Conservation (phyloP, 352 stramenopile species). For the Pythium biforme region DNA sequence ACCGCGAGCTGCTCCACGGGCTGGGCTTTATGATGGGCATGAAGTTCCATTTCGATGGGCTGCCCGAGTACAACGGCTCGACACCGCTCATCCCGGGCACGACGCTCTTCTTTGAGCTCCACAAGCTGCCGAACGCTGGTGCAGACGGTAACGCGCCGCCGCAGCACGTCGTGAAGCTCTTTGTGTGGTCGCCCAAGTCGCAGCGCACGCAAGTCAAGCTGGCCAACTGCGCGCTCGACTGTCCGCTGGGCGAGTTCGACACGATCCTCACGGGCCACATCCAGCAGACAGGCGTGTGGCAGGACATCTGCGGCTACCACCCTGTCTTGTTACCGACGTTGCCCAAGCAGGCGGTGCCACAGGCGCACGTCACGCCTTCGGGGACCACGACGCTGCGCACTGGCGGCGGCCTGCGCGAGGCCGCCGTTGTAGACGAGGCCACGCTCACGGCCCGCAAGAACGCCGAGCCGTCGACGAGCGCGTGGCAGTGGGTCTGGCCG, state of each 20-base stretch:
- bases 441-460: slow-evolving; percentile 11
- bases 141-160: slow-evolving; percentile 19
- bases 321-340: slow-evolving; percentile 18
- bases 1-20: slow-evolving; percentile 78
- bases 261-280: slow-evolving; percentile 57
- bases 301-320: slow-evolving; percentile 74
- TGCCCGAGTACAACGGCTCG: slow-evolving; percentile 63
- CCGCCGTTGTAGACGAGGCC: background rate
- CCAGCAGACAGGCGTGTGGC: slow-evolving; percentile 56
- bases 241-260: slow-evolving; percentile 55
- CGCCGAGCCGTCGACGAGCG: background rate
- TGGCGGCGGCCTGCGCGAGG: too few species aligned
- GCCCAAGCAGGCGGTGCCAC: background rate
- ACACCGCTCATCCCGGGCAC: slow-evolving; percentile 65
- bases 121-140: slow-evolving; percentile 30
- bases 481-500: slow-evolving; percentile 42
- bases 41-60: slow-evolving; percentile 71
- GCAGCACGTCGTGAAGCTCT: slow-evolving; percentile 59
- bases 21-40: slow-evolving; percentile 79
- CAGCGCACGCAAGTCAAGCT: slow-evolving; percentile 54
- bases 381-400: slow-evolving; percentile 2
- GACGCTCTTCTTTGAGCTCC: slow-evolving; percentile 76
- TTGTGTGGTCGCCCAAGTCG: slow-evolving; percentile 67
- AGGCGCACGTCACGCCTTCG: background rate
- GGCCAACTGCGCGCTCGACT: slow-evolving; percentile 55